Evolutionary conservation across 345 rosid genomes (phyloP).

Genomic region (Syzygium aromaticum): DNA sequence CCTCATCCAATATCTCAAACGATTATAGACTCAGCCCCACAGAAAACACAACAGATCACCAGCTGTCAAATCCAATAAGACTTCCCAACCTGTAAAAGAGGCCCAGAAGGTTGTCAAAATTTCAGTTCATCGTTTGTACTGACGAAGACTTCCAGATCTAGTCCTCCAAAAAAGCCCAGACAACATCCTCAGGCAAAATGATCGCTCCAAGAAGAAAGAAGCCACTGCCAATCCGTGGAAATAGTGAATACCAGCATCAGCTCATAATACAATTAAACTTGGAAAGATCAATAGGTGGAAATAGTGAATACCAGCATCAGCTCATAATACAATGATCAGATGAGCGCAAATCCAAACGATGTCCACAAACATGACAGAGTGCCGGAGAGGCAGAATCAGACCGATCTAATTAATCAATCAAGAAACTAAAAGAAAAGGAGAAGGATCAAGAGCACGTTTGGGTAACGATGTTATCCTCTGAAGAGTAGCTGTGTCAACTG

Average conservation of each 20-base stretch:
- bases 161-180: not conserved
- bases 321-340: too few relatives aligned
- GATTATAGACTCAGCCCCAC: not conserved
- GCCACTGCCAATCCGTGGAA: not conserved
- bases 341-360: not conserved
- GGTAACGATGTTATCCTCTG: not conserved
- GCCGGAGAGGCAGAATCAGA: not conserved
- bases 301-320: too few relatives aligned
- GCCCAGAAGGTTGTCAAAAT: not conserved
- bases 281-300: not conserved
- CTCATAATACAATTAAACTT: not conserved
- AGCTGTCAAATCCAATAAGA: not conserved
- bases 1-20: not conserved
- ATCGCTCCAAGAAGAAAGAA: not conserved
- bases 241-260: not conserved
- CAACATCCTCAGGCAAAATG: not conserved
- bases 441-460: not conserved
- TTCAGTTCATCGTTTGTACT: not conserved
- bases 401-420: not conserved
- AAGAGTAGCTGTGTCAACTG: not conserved
- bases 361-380: not conserved
- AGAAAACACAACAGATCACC: not conserved
- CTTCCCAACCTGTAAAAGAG: not conserved
- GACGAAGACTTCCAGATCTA: not conserved
- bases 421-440: not conserved